Base-by-base conservation (phyloP, 495 filamentous ascomycete species). In the Hypoxylon intermedium region DNA sequence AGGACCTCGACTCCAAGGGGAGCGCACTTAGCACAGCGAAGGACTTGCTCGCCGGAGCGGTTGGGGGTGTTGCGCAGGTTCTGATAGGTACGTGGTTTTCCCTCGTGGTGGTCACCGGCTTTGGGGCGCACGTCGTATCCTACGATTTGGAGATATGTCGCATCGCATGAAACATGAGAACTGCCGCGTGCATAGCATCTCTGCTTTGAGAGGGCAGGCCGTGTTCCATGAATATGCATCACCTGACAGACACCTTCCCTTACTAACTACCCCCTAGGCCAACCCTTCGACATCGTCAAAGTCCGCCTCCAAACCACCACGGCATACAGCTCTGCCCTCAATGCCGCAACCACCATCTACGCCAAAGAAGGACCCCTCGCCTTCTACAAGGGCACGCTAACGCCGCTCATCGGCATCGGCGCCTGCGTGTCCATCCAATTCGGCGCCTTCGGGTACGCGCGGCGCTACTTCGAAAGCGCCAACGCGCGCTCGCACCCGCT, bases 201-300 rank as follows among this genome's bases (percentile, higher is more conserved):
- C n/a, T n/a, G n/a, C n/a, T n/a, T n/a, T n/a, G n/a, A n/a, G n/a
- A n/a, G n/a, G n/a, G n/a, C n/a, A n/a, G n/a, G n/a, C n/a, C n/a
- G n/a, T n/a, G n/a, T n/a, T n/a, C n/a, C n/a, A n/a, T n/a, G n/a
- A n/a, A n/a, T n/a, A n/a, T n/a, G n/a, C n/a, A 48, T 44, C 13
- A 30, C 45, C 47, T 53, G 40, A 13, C 6, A 40, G 23, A 12
- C 5, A 23, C 16, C 12, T 30, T 23, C 24, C n/a, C n/a, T 15
- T 42, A 34, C 55, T 40, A 33, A 44, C 50, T 9, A 7, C n/a
- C 23, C 30, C 15, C 49, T 70, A 97, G 93, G 93, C 68, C 93
- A 98, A 80, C 93, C 93, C 46, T 97, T 98, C 75, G 94, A 98
- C 80, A 98, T 98, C 44, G 89, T 98, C 72, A 98, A 98, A 82